Base-by-base conservation (phyloP, 176 grass and related monocot species). In the Eleusine coracana region DNA sequence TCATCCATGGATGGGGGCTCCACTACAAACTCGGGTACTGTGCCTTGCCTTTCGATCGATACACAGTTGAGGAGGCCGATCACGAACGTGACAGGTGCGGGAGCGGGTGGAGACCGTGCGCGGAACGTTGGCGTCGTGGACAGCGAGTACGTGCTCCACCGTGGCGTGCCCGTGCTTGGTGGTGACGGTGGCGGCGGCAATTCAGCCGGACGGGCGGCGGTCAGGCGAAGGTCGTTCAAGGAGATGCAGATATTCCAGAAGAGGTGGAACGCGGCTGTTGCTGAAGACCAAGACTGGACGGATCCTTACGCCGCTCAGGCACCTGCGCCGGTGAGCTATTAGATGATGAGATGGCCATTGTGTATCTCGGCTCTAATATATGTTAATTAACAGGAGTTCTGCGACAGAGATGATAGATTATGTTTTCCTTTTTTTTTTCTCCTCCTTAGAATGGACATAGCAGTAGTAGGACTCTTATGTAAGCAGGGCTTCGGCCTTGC, bases 21-120 rank as follows among this genome's bases (percentile, higher is more conserved):
- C 93, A 98, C 74, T 88, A 75, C 84, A 96, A 91, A 80, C 89
- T 98, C 60, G 96, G 96, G 1, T 96, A 98, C 71, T 98, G 96
- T 81, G 91, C 87, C 55, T 25, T 25, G 25, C 25, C 25, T 25
- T 25, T 25, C 25, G 25, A 25, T 25, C 25, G 25, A 25, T 25
- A 25, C 25, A 25, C 25, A 25, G 25, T 25, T 25, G 25, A 25
- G 25, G 25, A 25, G 25, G 25, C 25, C 25, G 25, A 25, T 25
- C 25, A 25, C 25, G 25, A 25, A 25, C 25, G 25, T 25, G 25
- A 25, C 25, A 25, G 25, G 25, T 25, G 25, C 25, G 25, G 25
- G 25, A 25, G 25, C 25, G 25, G 85, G 90, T 77, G 93, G 93
- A 5, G 87, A 98, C 80, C 91, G 91, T 7, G 72, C 78, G 4